phyloP scores from a whole-genome alignment of 139 green algal species.

The Edaphochlamys debaryana region DNA sequence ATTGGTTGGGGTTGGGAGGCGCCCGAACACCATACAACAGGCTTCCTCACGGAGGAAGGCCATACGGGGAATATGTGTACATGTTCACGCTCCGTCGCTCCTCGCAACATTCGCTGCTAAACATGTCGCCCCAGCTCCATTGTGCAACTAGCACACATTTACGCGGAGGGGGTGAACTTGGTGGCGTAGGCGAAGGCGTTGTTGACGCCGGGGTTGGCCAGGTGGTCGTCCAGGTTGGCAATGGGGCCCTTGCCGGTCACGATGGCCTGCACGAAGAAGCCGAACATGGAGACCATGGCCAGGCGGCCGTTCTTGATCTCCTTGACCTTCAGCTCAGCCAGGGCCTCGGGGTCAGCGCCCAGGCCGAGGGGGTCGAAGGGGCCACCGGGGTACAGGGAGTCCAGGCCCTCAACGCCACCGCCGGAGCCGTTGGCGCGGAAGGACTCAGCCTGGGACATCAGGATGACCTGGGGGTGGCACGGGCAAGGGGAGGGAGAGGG shows the following conservation, averaged over 20 bases:
- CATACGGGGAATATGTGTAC: no score
- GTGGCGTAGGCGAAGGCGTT: conserved; percentile 86
- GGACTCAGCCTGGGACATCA: conserved; percentile 82
- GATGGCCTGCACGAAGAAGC: conserved; percentile 91
- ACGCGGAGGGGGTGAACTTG: conserved; percentile 63
- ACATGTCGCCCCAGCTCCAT: no score
- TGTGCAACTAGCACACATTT: no score
- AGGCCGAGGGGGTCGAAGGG: conserved; percentile 91
- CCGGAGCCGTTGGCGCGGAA: conserved; percentile 76
- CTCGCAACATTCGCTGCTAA: no score
- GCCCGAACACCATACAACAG: no score
- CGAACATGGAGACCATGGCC: conserved; percentile 94
- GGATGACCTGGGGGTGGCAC: conserved; percentile 69
- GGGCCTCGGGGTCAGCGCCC: conserved; percentile 92
- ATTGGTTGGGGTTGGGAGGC: no score
- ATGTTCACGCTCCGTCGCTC: no score
- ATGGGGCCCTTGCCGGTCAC: conserved; percentile 83
- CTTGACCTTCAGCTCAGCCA: conserved; percentile 86
- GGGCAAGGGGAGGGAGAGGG: not conserved
- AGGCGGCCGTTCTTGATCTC: conserved; percentile 98
- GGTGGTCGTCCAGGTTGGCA: conserved; percentile 81
- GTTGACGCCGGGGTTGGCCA: conserved; percentile 76
- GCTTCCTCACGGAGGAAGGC: no score
- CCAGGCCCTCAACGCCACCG: conserved; percentile 67
- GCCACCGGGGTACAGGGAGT: conserved; percentile 85